These are phyloP conservation scores for Gossypium trilobum DNA, from an alignment of 441 rosid genomes.

Conservation along the genomic window DNA sequence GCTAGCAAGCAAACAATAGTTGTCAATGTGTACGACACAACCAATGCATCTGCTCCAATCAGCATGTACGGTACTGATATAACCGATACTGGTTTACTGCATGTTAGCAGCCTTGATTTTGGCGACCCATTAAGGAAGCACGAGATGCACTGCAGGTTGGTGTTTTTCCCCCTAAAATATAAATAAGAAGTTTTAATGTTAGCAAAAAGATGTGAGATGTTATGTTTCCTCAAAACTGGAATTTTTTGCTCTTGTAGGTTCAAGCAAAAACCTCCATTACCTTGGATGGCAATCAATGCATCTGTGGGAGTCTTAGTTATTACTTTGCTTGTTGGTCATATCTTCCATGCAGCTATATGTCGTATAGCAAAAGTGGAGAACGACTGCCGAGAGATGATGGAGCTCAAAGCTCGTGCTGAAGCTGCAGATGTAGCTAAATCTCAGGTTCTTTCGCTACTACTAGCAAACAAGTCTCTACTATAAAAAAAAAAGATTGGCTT, in stretches of 20 bases:
- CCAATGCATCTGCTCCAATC: slow-evolving; percentile 54
- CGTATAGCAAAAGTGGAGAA: slow-evolving; percentile 71
- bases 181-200: not conserved
- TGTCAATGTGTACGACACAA: slow-evolving; percentile 87
- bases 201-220: slow-evolving; percentile 9
- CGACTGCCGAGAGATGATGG: slow-evolving; percentile 59
- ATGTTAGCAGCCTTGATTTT: slow-evolving; percentile 62
- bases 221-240: slow-evolving; percentile 16
- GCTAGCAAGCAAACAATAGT: slow-evolving; percentile 85
- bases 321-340: slow-evolving; percentile 65
- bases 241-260: slow-evolving; percentile 41
- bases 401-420: slow-evolving; percentile 86
- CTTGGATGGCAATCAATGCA: slow-evolving; percentile 70
- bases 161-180: slow-evolving; percentile 7
- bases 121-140: slow-evolving; percentile 89
- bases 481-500: slow-evolving; percentile 14
- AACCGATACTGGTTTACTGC: slow-evolving; percentile 54
- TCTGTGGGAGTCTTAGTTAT: slow-evolving; percentile 56
- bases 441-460: slow-evolving; percentile 42
- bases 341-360: slow-evolving; percentile 63
- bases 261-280: slow-evolving; percentile 64
- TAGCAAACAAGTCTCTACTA: not conserved
- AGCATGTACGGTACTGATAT: slow-evolving; percentile 79
- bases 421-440: slow-evolving; percentile 98
- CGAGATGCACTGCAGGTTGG: slow-evolving; percentile 95